phyloP scores from a whole-genome alignment of 768 basidiomycete species.

The Phaeotremella skinneri region DNA sequence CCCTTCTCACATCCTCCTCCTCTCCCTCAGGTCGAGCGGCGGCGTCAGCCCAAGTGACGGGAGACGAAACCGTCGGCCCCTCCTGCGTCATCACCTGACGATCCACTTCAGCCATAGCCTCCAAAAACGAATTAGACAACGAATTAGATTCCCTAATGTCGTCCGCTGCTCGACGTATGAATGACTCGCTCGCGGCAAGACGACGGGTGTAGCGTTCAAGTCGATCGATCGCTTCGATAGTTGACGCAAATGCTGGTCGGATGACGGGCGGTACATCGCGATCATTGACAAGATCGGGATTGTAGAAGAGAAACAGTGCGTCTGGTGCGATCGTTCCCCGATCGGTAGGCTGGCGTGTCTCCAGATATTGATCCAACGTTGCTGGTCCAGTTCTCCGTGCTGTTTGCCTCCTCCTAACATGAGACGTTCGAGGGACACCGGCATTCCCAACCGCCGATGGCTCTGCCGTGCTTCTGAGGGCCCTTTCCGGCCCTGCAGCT shows the following conservation, averaged over 20 bases:
- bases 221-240: background rate
- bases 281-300: background rate
- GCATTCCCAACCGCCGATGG: too few relatives aligned
- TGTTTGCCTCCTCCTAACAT: too few relatives aligned
- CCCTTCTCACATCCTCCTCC: conserved; percentile 11
- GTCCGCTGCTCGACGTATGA: background rate
- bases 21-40: background rate
- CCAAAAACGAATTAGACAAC: too few relatives aligned
- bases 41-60: background rate
- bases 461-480: too few relatives aligned
- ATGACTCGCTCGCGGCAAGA: background rate
- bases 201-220: background rate
- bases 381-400: background rate
- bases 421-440: too few relatives aligned
- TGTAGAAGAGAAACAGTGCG: too few relatives aligned
- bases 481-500: too few relatives aligned
- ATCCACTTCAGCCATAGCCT: background rate
- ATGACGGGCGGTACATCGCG: background rate
- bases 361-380: background rate
- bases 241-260: background rate
- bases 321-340: too few relatives aligned
- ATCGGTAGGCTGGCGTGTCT: too few relatives aligned
- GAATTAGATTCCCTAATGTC: background rate
- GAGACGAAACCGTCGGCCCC: background rate
- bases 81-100: background rate